Percentiles rank a stretch among this genome's conserved stretches.
Evolutionary conservation across 2,329 filamentous ascomycete species (phyloP).

Genomic region (Neofusicoccum laricinum): DNA sequence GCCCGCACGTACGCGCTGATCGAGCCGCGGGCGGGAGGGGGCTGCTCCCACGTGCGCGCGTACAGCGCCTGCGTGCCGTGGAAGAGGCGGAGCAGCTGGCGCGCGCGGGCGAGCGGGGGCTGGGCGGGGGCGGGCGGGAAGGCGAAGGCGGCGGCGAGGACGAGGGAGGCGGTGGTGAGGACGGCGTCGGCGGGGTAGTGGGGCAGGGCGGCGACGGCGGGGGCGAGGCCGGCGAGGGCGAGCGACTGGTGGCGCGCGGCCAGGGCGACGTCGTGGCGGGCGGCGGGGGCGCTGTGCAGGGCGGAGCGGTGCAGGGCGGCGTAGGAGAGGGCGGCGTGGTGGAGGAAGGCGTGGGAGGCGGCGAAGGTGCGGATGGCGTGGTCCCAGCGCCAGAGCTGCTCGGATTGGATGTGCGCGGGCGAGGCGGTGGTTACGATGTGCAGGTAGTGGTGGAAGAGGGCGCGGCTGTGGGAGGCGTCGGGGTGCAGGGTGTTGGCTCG

Average conservation of each 20-base stretch:
- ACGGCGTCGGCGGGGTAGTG: too few relatives aligned
- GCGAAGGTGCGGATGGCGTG: neutral
- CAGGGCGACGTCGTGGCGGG: neutral
- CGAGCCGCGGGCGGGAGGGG: neutral
- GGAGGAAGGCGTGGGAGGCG: neutral
- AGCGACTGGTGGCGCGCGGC: neutral
- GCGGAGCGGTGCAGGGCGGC: neutral
- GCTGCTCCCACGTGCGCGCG: neutral
- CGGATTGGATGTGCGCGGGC: neutral
- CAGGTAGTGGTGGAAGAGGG: neutral
- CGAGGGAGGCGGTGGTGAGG: neutral
- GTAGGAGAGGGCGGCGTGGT: neutral
- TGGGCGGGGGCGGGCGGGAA: slow-evolving; percentile 1
- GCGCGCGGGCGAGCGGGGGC: neutral
- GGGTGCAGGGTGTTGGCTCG: neutral
- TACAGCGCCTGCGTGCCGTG: neutral
- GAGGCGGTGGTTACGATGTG: neutral
- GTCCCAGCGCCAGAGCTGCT: slow-evolving; percentile 2
- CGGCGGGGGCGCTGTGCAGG: neutral
- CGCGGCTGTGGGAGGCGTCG: neutral
- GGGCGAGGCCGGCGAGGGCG: neutral
- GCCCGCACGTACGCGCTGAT: neutral
- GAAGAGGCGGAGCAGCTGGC: neutral
- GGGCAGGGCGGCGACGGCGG: neutral
- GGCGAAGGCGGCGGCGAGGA: neutral